Base-by-base conservation (phyloP, 345 rosid species). In the Conringia planisiliqua region DNA sequence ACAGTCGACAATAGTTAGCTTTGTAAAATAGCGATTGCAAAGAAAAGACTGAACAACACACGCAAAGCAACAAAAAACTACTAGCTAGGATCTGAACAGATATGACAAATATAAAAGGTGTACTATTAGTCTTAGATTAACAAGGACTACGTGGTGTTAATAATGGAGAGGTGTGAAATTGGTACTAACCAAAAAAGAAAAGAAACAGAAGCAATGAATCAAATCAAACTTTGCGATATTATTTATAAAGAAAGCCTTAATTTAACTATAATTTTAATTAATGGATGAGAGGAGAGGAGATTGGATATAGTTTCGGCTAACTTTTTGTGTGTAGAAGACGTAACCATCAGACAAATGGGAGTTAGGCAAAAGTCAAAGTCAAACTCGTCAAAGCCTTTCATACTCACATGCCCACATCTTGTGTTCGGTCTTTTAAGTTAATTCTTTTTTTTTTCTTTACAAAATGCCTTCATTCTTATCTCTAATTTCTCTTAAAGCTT, bases 301-400 rank as follows among this genome's bases (percentile, higher is more conserved):
- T 40, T 68, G 80, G 80, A 76, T 76, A 62, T 76, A 55, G 60
- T 68, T 75, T 68, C 30, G 47, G 74, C 74, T 59, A 58, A 47
- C 27, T 3, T 20, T 12, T 4, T 62, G 10, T 44, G 66, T 46
- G 51, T 6, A 29, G 12, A 42, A 33, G 51, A 69, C 36, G 75
- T 76, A 70, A 70, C 52, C 27, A 70, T 76, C 75, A 70, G 24
- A 35, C 6, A 62, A 62, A 70, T 76, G 58, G 59, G 39, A 70
- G 66, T 76, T 76, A 46, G 80, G 80, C 75, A 56, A 18, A 35
- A 76, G 71, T 71, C 80, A 70, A 70, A 76, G 58, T 76, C 75
- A 73, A 42, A 72, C 35, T 32, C 70, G 55, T 73, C 76, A 61
- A 68, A 62, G 32, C 62, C 56, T 54, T 75, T 68, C 57, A 51